These are phyloP conservation scores for Botrytis pseudocinerea DNA, from an alignment of 2,329 filamentous ascomycete genomes.

Conservation along the genomic window DNA sequence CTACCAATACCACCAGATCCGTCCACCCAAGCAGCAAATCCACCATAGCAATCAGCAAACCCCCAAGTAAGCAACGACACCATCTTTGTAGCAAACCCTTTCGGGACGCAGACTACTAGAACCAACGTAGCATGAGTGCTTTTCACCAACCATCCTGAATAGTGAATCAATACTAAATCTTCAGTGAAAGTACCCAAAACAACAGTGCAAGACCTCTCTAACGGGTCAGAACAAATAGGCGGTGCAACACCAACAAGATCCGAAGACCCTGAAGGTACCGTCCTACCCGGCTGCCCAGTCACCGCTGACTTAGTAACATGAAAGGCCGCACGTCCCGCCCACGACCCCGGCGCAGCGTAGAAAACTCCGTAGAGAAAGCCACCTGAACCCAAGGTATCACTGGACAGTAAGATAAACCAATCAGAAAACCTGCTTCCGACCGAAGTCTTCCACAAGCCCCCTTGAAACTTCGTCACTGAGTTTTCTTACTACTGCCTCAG, in stretches of 20 bases:
- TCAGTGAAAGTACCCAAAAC: not conserved
- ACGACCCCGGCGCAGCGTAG: conserved; percentile 15
- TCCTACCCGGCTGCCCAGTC: conserved; percentile 10
- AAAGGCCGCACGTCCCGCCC: conserved; percentile 2
- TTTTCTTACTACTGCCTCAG: conserved; percentile 18
- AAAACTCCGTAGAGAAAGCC: conserved; percentile 8
- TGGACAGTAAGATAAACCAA: conserved; percentile 7
- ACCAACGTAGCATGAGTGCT: conserved; percentile 14
- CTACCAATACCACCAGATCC: too few relatives aligned
- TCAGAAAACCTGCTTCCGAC: conserved; percentile 9
- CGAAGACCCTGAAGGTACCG: not conserved
- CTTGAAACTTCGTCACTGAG: conserved; percentile 6
- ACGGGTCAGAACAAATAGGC: conserved; percentile 5
- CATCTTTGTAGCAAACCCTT: not conserved
- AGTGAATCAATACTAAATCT: not conserved
- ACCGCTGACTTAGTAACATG: conserved; percentile 8
- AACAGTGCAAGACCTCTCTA: conserved; percentile 9
- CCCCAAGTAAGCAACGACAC: conserved; percentile 1
- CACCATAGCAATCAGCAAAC: conserved; percentile 11
- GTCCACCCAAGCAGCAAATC: not conserved
- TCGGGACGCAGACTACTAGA: not conserved
- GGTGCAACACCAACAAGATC: conserved; percentile 1
- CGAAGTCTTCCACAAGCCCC: conserved; percentile 9
- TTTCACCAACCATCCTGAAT: not conserved
- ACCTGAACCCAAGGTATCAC: conserved; percentile 16